Base-by-base conservation (phyloP, 306 rosid species). In the Sechiopsis laciniata region DNA sequence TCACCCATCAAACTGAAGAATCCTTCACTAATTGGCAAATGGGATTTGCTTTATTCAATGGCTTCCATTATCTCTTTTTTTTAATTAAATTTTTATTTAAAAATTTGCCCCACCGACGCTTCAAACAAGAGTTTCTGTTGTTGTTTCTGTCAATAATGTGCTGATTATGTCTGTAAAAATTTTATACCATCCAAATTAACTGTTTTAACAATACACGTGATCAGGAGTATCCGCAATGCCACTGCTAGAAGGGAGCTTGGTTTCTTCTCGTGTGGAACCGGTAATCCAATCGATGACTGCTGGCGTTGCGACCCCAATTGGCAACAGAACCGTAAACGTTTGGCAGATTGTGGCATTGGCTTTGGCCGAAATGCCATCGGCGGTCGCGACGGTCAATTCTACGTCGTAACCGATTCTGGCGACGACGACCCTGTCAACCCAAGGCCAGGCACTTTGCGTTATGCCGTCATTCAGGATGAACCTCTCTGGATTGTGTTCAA, bases 401-500 rank as follows among this genome's bases (percentile, higher is more conserved):
- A 90, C 51, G 95, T 94, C 6, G 92, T 94, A 29, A 90, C 98
- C 4, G 98, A 94, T 80, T 79, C 97, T 0, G 40, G 88, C 4
- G 88, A 94, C 7, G 90, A 90, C 42, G 81, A 94, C 80, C 92
- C 98, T n/a, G 91, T 90, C 16, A 94, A 85, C 87, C 98, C 98
- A 7, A 87, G 64, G 71, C 96, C 96, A 0, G 98, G 98, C 10
- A 94, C 98, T 26, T 82, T 94, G 55, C 90, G 98, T 20, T 88
- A 94, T 7, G 98, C 98, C 7, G 98, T 85, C 32, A 90, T 94
- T 78, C 98, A 94, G 71, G 94, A 85, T 16, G 73, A 54, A 55
- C 98, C 98, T 13, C 84, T 94, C 10, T 94, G 98, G 98, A 94
- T 94, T 82, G 97, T 94, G 80, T 94, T 94, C 92, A 75, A 94